Percentiles rank a stretch among this genome's conserved stretches.
phyloP scores from a whole-genome alignment of 1,284 basidiomycete species.

The Sphagnurus paluster region DNA sequence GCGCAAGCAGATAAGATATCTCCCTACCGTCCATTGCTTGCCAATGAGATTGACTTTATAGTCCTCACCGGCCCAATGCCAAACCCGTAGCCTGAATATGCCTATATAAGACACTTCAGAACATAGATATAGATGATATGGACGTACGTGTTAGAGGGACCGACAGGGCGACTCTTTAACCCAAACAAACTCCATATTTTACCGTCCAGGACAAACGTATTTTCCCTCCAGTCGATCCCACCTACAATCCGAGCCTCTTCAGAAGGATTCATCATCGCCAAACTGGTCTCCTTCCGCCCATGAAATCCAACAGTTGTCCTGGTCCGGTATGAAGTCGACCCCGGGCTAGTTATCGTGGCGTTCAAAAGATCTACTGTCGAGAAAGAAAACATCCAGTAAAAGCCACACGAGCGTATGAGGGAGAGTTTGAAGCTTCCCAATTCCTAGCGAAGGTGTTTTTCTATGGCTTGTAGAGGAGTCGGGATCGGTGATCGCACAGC shows the following conservation, averaged over 20 bases:
- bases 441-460: too few species aligned
- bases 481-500: too few species aligned
- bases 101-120: neutral
- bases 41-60: conserved; percentile 7
- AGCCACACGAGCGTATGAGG: too few species aligned
- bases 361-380: conserved; percentile 3
- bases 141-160: conserved; percentile 4
- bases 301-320: conserved; percentile 8
- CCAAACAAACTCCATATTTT: conserved; percentile 8
- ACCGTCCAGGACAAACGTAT: conserved; percentile 8
- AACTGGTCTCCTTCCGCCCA: conserved; percentile 11
- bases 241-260: conserved; percentile 9
- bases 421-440: too few species aligned
- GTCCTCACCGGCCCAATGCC: conserved; percentile 10
- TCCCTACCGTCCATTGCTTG: conserved; percentile 13
- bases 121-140: too few species aligned
- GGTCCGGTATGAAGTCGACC: conserved; percentile 6
- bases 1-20: too few species aligned
- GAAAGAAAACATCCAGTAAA: conserved; percentile 8
- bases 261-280: neutral
- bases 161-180: conserved; percentile 6
- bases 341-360: conserved; percentile 1
- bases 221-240: conserved; percentile 16
- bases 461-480: too few species aligned
- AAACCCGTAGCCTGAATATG: conserved; percentile 6